Base-by-base conservation (phyloP, 352 stramenopile species). In the Phytophthora quininea region DNA sequence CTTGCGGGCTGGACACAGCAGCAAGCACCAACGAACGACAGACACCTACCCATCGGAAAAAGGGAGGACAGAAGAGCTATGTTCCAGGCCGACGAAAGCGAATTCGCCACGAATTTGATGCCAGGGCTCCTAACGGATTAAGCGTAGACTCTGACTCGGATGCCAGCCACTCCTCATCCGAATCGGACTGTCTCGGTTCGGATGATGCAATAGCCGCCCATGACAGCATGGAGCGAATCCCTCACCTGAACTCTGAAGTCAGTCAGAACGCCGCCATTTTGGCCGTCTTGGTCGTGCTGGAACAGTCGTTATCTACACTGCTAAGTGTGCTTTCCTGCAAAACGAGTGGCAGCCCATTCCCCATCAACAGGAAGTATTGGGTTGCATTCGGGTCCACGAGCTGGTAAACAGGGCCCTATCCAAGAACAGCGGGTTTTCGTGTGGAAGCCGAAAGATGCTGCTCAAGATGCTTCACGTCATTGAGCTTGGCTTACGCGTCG, bases 391-490 rank as follows among this genome's bases (percentile, higher is more conserved):
- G 12, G 70, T 79, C 69, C 64, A 80, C 48, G 62, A 77, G 30
- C 8, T 71, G 30, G 66, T 77, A 24, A 74, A 65, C 40, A 56
- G 62, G 19, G 54, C 75, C 9, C 68, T 88, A 15, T 68, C 57
- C 45, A 69, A 66, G n/a, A 61, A 67, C 43, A 60, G 62, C 33
- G 58, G 82, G 56, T 64, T 80, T 24, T 79, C 62, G 31, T 89
- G 76, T 67, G 62, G 73, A 3, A 71, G 47, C 33, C 59, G 66
- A 37, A 78, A 73, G 48, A 68, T 84, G 58, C 33, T 85, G 53
- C n/a, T 76, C 9, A 86, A 82, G 33, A 33, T 81, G 19, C 56
- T 89, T 30, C 76, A 76, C 37, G 74, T 77, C n/a, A 77, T 85
- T 32, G 80, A 89, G 49, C 40, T 76, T 32, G 64, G 59, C 9